phyloP scores from a whole-genome alignment of 805 yeast species.

The Maudiozyma barnettii region DNA sequence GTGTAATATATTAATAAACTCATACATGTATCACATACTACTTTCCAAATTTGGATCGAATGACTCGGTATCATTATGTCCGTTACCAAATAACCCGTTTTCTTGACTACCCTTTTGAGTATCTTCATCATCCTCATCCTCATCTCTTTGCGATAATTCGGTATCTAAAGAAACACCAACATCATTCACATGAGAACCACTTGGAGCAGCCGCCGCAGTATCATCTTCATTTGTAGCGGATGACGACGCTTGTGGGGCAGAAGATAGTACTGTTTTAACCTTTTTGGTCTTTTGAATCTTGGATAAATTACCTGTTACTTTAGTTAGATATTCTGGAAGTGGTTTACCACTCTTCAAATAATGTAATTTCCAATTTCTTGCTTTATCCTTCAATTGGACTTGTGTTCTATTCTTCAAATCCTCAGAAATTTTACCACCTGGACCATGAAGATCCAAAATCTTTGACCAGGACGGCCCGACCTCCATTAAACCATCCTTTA shows the following conservation, averaged over 20 bases:
- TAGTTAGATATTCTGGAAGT: constrained; percentile 67
- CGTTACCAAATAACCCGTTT: constrained; percentile 10
- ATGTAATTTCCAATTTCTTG: constrained; percentile 89
- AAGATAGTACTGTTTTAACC: constrained; percentile 1
- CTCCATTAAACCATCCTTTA: constrained; percentile 64
- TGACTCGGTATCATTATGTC: constrained; percentile 11
- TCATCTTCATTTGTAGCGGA: not conserved
- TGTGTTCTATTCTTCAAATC: constrained; percentile 79
- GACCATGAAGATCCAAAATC: constrained; percentile 82
- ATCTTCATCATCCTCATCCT: not conserved
- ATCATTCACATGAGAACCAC: not conserved
- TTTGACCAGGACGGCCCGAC: constrained; percentile 94
- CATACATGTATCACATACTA: constrained; percentile 8
- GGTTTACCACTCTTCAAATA: constrained; percentile 66
- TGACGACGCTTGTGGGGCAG: no score
- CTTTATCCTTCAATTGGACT: constrained; percentile 91
- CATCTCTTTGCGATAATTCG: not conserved
- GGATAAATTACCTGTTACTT: constrained; percentile 82
- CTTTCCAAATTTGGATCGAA: constrained; percentile 20
- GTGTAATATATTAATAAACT: not conserved
- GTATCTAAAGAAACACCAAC: not conserved
- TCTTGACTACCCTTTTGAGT: constrained; percentile 6
- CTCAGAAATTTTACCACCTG: constrained; percentile 84
- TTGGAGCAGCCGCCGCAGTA: constrained; percentile 1
- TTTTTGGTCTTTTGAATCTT: constrained; percentile 26